Percentiles rank a stretch among this genome's conserved stretches.
Conservation (phyloP, 148 eudicot genomes). For the Mesembryanthemum crystallinum region DNA sequence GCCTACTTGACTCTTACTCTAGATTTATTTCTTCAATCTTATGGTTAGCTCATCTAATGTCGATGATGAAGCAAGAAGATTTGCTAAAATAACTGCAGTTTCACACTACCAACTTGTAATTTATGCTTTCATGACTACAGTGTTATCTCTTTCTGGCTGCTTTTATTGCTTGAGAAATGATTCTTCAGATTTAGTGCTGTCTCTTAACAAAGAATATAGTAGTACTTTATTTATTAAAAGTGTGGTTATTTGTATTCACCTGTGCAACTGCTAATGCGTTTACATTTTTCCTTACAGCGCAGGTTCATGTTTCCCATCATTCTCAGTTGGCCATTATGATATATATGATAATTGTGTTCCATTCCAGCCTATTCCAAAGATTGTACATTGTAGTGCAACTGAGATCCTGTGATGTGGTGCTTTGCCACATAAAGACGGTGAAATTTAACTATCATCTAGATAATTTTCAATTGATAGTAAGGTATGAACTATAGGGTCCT, state of each 20-base stretch:
- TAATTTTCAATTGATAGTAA: constrained; percentile 29
- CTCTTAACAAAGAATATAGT: not conserved
- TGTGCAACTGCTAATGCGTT: constrained; percentile 15
- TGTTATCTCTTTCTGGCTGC: not conserved
- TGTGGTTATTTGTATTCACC: not conserved
- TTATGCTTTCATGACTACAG: not conserved
- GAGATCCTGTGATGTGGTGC: constrained; percentile 12
- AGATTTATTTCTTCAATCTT: too few relatives aligned
- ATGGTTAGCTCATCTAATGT: too few relatives aligned
- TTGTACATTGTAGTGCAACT: constrained; percentile 36
- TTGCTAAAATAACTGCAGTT: too few relatives aligned
- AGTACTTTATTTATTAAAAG: too few relatives aligned
- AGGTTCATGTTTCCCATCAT: constrained; percentile 42
- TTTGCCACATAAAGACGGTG: constrained; percentile 18
- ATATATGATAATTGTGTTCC: constrained; percentile 40
- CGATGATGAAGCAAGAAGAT: too few relatives aligned
- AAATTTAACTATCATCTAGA: constrained; percentile 33
- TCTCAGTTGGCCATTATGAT: constrained; percentile 51
- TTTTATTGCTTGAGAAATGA: not conserved
- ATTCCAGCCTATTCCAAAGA: constrained; percentile 39
- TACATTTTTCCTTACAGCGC: constrained; percentile 37
- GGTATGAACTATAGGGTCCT: constrained; percentile 36
- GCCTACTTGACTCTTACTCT: too few relatives aligned
- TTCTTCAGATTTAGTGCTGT: not conserved
- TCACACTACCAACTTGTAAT: too few relatives aligned